phyloP scores from a whole-genome alignment of 352 stramenopile genomes.

The Pelagophyceae sp. region DNA sequence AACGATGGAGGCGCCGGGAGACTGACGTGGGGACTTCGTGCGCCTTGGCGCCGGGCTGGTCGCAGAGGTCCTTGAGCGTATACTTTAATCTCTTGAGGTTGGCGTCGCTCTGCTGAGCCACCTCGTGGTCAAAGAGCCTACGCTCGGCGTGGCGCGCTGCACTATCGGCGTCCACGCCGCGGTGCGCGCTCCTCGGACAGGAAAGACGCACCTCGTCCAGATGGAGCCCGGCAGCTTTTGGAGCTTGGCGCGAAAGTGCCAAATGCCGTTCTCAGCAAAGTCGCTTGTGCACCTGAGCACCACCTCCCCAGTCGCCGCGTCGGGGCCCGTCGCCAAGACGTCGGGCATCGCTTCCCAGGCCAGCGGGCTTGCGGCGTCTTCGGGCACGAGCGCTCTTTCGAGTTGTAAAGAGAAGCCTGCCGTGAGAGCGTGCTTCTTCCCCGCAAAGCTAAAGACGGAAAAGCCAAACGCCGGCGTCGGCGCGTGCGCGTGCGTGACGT shows the following conservation, averaged over 20 bases:
- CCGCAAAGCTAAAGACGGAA: too few species aligned
- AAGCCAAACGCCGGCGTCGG: neutral
- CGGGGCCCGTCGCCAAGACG: slow-evolving; percentile 9
- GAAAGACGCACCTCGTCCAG: neutral
- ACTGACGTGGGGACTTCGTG: neutral
- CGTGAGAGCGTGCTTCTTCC: too few species aligned
- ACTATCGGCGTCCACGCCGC: neutral
- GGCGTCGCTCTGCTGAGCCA: too few species aligned
- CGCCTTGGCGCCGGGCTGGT: neutral
- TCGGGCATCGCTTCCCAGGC: too few species aligned
- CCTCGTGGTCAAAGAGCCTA: neutral
- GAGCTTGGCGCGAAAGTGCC: neutral
- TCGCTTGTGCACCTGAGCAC: neutral
- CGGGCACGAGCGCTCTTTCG: too few species aligned
- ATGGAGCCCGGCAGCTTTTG: neutral
- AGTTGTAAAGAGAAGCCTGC: too few species aligned
- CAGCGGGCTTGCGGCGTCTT: too few species aligned
- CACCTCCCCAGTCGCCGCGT: too few species aligned
- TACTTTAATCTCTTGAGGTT: too few species aligned
- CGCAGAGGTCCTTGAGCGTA: too few species aligned
- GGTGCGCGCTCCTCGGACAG: neutral
- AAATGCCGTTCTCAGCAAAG: neutral
- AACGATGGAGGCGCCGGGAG: neutral
- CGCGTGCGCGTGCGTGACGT: neutral
- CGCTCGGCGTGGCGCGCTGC: neutral